Percentiles rank a stretch among this genome's conserved stretches.
These are phyloP conservation scores for Dothistroma septosporum DNA, from an alignment of 2,329 filamentous ascomycete genomes.

Conservation along the genomic window DNA sequence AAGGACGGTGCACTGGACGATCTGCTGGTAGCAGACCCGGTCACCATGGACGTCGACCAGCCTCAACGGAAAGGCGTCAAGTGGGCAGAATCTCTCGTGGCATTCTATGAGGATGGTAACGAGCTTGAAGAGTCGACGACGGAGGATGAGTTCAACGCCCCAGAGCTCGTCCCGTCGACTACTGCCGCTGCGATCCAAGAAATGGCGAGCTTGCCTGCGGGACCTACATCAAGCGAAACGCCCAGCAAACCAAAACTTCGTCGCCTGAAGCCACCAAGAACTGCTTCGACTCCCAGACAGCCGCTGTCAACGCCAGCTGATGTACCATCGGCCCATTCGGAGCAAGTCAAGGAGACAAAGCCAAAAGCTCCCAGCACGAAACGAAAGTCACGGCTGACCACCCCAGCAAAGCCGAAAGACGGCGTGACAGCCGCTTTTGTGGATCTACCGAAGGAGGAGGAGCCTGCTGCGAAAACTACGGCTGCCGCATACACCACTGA, in stretches of 20 bases:
- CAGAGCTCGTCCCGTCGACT: not conserved
- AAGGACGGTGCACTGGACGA: conserved; percentile 13
- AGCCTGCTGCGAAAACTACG: conserved; percentile 5
- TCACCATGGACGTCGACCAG: conserved; percentile 18
- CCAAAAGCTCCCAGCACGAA: conserved; percentile 15
- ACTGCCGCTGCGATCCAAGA: conserved; percentile 9
- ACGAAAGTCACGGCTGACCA: conserved; percentile 33
- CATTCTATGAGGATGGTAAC: conserved; percentile 39
- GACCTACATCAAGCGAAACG: conserved; percentile 25
- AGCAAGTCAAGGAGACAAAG: conserved; percentile 8
- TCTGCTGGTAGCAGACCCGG: conserved; percentile 10
- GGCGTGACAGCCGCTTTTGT: conserved; percentile 5
- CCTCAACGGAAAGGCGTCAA: conserved; percentile 35
- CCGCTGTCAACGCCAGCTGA: conserved; percentile 2
- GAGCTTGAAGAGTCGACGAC: conserved; percentile 20
- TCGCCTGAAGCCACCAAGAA: conserved; percentile 24
- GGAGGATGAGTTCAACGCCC: conserved; percentile 20
- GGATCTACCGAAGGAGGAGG: not conserved
- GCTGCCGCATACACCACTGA: conserved; percentile 2
- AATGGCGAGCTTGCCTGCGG: conserved; percentile 7
- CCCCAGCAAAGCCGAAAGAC: conserved; percentile 30
- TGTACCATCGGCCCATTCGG: not conserved
- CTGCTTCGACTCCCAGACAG: conserved; percentile 21
- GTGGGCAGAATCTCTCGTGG: conserved; percentile 47
- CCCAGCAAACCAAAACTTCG: conserved; percentile 32